A percentile compares a stretch with the other conserved stretches of the same genome.
phyloP scores from a whole-genome alignment of 2,329 filamentous ascomycete genomes.

The Pleomassaria siparia region DNA sequence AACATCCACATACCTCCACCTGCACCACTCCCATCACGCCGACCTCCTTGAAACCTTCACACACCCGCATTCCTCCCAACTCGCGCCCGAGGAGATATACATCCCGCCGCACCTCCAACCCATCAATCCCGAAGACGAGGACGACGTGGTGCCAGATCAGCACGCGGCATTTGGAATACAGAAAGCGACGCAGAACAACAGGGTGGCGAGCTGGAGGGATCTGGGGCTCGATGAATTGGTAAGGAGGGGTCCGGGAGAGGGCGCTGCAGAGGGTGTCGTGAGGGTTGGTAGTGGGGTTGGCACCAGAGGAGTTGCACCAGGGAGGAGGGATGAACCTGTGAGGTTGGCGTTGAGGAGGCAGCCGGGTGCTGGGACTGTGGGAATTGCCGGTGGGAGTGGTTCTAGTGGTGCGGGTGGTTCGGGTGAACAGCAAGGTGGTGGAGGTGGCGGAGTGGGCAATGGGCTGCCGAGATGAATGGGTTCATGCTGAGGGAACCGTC shows the following conservation, averaged over 20 bases:
- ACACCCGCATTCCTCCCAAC: conserved; percentile 31
- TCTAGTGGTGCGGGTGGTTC: too few relatives aligned
- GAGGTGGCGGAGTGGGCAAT: conserved; percentile 29
- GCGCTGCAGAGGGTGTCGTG: conserved; percentile 8
- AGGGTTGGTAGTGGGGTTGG: conserved; percentile 7
- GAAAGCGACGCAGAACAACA: conserved; percentile 71
- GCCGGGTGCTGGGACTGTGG: conserved; percentile 24
- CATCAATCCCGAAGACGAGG: conserved; percentile 83
- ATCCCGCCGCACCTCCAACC: conserved; percentile 79
- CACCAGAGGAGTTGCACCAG: not conserved
- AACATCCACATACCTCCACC: conserved; percentile 73
- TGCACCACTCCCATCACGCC: conserved; percentile 69
- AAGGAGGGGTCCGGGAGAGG: conserved; percentile 57
- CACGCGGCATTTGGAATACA: conserved; percentile 86
- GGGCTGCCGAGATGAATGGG: conserved; percentile 36
- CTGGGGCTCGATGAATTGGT: conserved; percentile 72
- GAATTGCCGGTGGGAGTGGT: conserved; percentile 10
- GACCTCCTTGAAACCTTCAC: conserved; percentile 71
- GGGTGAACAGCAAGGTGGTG: conserved; percentile 1
- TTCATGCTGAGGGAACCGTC: not conserved
- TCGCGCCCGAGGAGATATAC: conserved; percentile 69
- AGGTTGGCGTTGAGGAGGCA: conserved; percentile 34
- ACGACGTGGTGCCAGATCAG: conserved; percentile 85
- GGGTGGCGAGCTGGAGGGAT: conserved; percentile 77
- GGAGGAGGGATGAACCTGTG: conserved; percentile 30